These are phyloP conservation scores for Volvox africanus DNA, from an alignment of 139 green algal species.

Conservation along the genomic window DNA sequence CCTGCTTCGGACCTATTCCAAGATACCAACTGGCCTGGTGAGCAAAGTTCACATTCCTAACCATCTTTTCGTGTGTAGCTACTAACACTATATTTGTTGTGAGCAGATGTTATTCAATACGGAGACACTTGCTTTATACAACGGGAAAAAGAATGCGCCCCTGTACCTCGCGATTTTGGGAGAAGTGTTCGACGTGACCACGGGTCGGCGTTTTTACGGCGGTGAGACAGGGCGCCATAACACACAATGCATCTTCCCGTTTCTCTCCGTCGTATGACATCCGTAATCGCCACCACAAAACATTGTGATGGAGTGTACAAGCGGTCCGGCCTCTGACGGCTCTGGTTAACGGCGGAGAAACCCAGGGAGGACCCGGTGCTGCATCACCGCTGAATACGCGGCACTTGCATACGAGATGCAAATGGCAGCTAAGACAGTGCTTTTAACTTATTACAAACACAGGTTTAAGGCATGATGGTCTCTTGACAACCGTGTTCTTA, in stretches of 20 bases:
- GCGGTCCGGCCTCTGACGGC: too few relatives aligned
- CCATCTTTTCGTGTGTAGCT: background rate
- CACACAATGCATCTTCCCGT: background rate
- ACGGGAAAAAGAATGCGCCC: slow-evolving; percentile 43
- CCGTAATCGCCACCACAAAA: too few relatives aligned
- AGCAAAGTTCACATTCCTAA: background rate
- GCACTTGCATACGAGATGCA: too few relatives aligned
- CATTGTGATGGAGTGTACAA: too few relatives aligned
- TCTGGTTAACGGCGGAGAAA: too few relatives aligned
- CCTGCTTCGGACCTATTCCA: background rate
- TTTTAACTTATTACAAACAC: too few relatives aligned
- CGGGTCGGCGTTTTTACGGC: slow-evolving; percentile 42
- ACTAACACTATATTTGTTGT: background rate
- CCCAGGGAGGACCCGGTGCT: too few relatives aligned
- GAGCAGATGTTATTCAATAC: slow-evolving; percentile 62
- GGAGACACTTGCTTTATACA: slow-evolving; percentile 64
- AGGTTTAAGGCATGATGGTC: too few relatives aligned
- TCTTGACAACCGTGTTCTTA: too few relatives aligned
- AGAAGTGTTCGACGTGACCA: slow-evolving; percentile 82
- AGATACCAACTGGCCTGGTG: background rate
- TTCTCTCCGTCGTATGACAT: background rate
- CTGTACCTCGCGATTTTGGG: slow-evolving; percentile 77
- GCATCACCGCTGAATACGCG: too few relatives aligned
- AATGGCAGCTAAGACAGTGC: too few relatives aligned
- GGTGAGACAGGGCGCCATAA: background rate